Evolutionary conservation across 1,284 basidiomycete genomes (phyloP), one percentile per base, ranked within the genome.

Genomic region (Cystobasidiaceae sp.): DNA sequence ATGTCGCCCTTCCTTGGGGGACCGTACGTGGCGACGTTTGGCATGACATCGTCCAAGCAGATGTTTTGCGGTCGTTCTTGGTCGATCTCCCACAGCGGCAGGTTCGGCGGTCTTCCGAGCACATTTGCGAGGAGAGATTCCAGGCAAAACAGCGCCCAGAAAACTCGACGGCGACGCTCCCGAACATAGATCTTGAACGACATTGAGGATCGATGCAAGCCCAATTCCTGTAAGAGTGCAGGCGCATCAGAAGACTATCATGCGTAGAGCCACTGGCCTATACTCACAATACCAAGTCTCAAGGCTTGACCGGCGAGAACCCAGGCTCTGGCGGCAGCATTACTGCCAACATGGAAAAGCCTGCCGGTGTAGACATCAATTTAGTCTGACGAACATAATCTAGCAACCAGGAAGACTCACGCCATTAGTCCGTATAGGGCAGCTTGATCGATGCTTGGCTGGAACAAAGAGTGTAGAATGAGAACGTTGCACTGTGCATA

Each of bases 291-390:
- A 17, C 56, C 64, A n/a, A 66, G 43, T 2, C 64, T 46, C 33
- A 66, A 30, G 6, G 64, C 64, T 21, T 59, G 55, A 19, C 64
- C 64, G 28, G 48, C 43, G 7, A 66, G 48, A 3, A 66, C 41
- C 64, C 64, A 66, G 27, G 64, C 55, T 37, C 64, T 51, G 5
- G 64, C 64, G 5, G 64, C 55, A 34, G 46, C 34, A 56, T 66
- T 59, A n/a, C 33, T 51, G 17, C 37, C 39, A 28, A 58, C 46
- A 28, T 59, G 64, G 41, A 41, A 66, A 21, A 59, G 51, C 1
- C 55, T 59, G 48, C n/a, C n/a, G n/a, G n/a, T n/a, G n/a, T 25
- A 44, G 23, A n/a, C 30, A 4, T 41, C 7, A 33, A 19, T 19
- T 13, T 15, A 13, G 6, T n/a, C 17, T 15, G 30, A 2, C 15